These are phyloP conservation scores for Diaporthe destruens DNA, from an alignment of 2,329 filamentous ascomycete genomes.

Conservation along the genomic window DNA sequence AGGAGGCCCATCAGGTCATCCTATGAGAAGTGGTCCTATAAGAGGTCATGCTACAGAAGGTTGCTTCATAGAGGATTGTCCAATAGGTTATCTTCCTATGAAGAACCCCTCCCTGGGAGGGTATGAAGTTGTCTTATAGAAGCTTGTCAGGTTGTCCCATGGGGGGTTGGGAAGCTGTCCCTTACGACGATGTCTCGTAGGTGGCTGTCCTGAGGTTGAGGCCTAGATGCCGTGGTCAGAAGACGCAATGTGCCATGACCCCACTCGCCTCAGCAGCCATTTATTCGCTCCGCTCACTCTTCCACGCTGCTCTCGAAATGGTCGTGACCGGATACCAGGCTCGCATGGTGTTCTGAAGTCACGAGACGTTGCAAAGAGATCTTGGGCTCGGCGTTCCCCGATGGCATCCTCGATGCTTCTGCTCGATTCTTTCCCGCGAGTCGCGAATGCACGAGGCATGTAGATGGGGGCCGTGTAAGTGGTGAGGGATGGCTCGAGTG, in stretches of 20 bases:
- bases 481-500: conserved; percentile 5
- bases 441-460: conserved; percentile 1
- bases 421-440: not conserved
- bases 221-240: not conserved
- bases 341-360: not conserved
- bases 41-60: no score
- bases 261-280: not conserved
- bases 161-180: no score
- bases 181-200: no score
- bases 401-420: not conserved
- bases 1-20: no score
- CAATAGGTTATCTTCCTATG: no score
- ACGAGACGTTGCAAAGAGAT: not conserved
- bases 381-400: not conserved
- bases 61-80: no score
- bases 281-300: not conserved
- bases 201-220: no score
- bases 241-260: not conserved
- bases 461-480: not conserved
- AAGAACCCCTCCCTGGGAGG: no score
- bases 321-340: not conserved
- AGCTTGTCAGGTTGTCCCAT: no score
- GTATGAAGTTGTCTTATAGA: no score
- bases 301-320: not conserved
- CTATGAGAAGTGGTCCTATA: no score